phyloP scores from a whole-genome alignment of 192 early-diverging fungal genomes.

The Coemansia sp. region DNA sequence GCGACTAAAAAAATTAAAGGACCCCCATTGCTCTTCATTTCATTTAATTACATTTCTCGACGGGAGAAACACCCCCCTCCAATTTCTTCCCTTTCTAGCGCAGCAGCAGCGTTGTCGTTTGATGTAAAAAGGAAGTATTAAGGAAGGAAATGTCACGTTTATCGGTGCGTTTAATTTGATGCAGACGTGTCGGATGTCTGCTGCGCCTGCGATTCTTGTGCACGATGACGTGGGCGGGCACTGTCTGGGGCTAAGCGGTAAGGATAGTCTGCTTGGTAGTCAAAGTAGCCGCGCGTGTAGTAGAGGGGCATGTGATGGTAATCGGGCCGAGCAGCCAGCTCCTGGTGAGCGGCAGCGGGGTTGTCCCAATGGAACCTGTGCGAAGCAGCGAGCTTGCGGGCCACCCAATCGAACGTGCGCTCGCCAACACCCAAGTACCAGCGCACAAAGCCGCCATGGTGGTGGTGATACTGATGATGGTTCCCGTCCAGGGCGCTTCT shows the following conservation, averaged over 20 bases:
- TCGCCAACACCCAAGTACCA: constrained; percentile 49
- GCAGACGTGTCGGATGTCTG: neutral
- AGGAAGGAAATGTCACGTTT: neutral
- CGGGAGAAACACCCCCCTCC: too few relatives aligned
- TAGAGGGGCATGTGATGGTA: neutral
- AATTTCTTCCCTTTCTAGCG: too few relatives aligned
- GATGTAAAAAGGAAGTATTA: too few relatives aligned
- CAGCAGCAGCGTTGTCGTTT: too few relatives aligned
- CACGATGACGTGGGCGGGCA: neutral
- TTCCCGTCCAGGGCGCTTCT: neutral
- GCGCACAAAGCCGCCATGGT: constrained; percentile 14
- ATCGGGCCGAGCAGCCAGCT: neutral
- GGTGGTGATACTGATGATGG: neutral
- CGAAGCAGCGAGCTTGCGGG: constrained; percentile 22
- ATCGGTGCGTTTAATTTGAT: neutral
- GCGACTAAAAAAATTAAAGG: neutral
- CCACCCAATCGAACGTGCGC: constrained; percentile 49
- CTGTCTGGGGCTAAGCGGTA: neutral
- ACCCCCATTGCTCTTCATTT: neutral
- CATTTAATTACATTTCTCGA: neutral
- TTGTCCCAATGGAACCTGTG: constrained; percentile 23
- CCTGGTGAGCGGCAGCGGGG: neutral
- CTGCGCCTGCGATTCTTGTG: neutral
- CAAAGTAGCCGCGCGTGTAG: neutral
- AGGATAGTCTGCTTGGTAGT: neutral